phyloP scores from a whole-genome alignment of 805 yeast genomes.

The Zygoascus tannicola region DNA sequence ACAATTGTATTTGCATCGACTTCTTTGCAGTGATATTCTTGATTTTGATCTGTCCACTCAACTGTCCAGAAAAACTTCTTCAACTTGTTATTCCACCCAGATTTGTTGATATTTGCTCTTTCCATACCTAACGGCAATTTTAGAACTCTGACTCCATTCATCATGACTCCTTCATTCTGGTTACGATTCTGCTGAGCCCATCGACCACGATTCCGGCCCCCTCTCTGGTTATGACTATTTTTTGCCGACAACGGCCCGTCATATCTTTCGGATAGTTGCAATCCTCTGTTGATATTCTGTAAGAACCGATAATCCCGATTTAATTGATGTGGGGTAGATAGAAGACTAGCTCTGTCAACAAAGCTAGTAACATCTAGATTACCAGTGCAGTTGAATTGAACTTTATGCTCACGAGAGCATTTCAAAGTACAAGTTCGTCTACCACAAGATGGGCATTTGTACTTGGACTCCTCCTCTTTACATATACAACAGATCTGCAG shows the following conservation, averaged over 20 bases:
- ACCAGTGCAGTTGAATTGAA: slow-evolving; percentile 56
- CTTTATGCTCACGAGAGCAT: slow-evolving; percentile 68
- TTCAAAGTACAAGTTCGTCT: slow-evolving; percentile 55
- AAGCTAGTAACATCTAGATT: slow-evolving; percentile 50
- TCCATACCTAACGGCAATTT: slow-evolving; percentile 68
- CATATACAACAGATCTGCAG: slow-evolving; percentile 39
- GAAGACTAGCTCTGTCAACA: slow-evolving; percentile 40
- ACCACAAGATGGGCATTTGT: slow-evolving; percentile 75
- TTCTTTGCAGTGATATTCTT: not conserved
- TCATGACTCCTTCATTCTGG: not conserved
- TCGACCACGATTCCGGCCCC: not conserved
- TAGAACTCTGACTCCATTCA: slow-evolving; percentile 56
- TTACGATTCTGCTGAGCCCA: not conserved
- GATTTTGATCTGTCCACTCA: slow-evolving; percentile 41
- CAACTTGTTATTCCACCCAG: slow-evolving; percentile 57
- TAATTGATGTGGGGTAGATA: slow-evolving; percentile 36
- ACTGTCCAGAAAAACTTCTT: slow-evolving; percentile 68
- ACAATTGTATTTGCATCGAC: not conserved
- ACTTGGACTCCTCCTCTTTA: slow-evolving; percentile 38
- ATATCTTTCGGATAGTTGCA: slow-evolving; percentile 35
- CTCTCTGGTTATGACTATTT: not conserved
- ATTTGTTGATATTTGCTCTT: slow-evolving; percentile 50
- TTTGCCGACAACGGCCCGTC: not conserved
- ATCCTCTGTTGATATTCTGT: slow-evolving; percentile 45
- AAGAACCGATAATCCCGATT: slow-evolving; percentile 82